Evolutionary conservation across 352 stramenopile genomes (phyloP).

Genomic region (Phytophthora niederhauseri): DNA sequence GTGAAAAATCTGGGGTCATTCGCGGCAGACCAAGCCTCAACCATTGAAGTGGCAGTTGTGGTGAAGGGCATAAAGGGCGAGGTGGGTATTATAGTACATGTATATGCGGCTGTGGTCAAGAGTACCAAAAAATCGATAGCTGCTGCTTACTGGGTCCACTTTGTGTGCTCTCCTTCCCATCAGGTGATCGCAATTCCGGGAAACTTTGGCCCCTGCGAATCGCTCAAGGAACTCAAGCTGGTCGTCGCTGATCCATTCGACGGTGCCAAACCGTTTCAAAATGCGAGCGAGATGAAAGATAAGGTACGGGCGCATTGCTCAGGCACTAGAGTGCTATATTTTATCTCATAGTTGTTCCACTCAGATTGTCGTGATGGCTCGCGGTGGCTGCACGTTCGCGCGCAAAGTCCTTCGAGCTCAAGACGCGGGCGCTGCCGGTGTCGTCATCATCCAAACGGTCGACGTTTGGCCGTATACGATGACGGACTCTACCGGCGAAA

Average conservation of each 20-base stretch:
- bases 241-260: slow-evolving; percentile 69
- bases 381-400: slow-evolving; percentile 75
- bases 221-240: slow-evolving; percentile 44
- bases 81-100: slow-evolving; percentile 26
- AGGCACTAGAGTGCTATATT: not conserved
- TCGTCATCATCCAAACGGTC: slow-evolving; percentile 74
- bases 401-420: slow-evolving; percentile 76
- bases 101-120: not conserved
- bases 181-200: slow-evolving; percentile 74
- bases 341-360: not conserved
- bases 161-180: not conserved
- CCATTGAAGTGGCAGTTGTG: slow-evolving; percentile 66
- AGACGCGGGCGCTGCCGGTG: slow-evolving; percentile 51
- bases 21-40: slow-evolving; percentile 69
- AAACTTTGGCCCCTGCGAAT: slow-evolving; percentile 81
- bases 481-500: slow-evolving; percentile 80
- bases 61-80: slow-evolving; percentile 80
- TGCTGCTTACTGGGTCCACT: not conserved
- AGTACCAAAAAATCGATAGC: not conserved
- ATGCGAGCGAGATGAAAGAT: slow-evolving; percentile 42
- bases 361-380: slow-evolving; percentile 75
- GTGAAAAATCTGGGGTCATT: slow-evolving; percentile 69
- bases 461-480: slow-evolving; percentile 88
- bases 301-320: slow-evolving; percentile 40
- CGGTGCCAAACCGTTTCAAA: slow-evolving; percentile 49